These are phyloP conservation scores for Withania somnifera DNA, from an alignment of 305 asterid species.

Conservation along the genomic window DNA sequence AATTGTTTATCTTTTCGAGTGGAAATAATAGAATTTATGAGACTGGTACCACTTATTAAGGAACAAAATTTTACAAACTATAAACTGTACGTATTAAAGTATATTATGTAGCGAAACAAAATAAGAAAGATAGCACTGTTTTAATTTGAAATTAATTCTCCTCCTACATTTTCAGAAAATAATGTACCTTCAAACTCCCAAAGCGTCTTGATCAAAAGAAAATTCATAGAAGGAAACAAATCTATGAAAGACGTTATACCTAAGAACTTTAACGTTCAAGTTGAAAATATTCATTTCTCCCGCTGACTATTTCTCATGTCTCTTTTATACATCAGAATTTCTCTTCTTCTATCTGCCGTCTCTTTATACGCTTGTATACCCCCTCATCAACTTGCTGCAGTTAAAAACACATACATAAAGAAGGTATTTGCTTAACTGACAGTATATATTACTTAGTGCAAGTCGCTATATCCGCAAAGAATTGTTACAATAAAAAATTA, in stretches of 20 bases:
- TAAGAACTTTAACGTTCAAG: neutral
- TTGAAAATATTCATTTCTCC: slow-evolving; percentile 5
- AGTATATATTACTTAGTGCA: neutral
- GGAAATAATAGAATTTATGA: neutral
- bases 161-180: neutral
- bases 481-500: neutral
- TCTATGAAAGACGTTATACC: neutral
- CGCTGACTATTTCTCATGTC: neutral
- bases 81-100: neutral
- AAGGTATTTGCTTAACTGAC: neutral
- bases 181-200: slow-evolving; percentile 1
- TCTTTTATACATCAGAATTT: neutral
- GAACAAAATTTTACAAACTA: neutral
- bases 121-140: neutral
- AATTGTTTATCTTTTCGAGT: neutral
- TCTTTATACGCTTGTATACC: slow-evolving; percentile 13
- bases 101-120: neutral
- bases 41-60: neutral
- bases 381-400: slow-evolving; percentile 27
- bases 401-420: neutral
- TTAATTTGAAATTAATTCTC: neutral
- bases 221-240: neutral
- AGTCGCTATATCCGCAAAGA: no score
- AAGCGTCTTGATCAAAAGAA: neutral
- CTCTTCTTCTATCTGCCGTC: neutral